These are phyloP conservation scores for Fusarium sp. DNA, from an alignment of 2,329 filamentous ascomycete species.

Conservation along the genomic window DNA sequence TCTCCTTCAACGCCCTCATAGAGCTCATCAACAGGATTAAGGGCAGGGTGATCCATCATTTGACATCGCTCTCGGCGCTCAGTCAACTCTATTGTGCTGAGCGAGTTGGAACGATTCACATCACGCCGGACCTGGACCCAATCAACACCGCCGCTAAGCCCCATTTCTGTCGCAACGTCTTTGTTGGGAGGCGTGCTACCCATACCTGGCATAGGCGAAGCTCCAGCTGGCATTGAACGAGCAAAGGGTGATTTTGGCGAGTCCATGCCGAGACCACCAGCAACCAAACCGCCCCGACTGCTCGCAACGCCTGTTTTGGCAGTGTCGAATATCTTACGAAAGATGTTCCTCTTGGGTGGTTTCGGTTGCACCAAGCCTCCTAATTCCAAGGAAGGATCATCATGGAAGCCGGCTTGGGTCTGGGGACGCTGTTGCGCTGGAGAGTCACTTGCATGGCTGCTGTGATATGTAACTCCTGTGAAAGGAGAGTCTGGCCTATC, in stretches of 20 bases:
- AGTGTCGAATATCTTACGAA: conserved; percentile 94
- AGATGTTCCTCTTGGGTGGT: conserved; percentile 86
- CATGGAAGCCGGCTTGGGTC: conserved; percentile 74
- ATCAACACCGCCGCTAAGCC: conserved; percentile 73
- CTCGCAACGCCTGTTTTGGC: conserved; percentile 94
- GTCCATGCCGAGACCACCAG: conserved; percentile 58
- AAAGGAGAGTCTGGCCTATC: conserved; percentile 73
- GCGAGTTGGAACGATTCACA: conserved; percentile 92
- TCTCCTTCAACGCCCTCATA: conserved; percentile 88
- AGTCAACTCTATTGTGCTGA: conserved; percentile 86
- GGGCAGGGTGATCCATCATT: conserved; percentile 90
- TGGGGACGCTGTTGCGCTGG: conserved; percentile 66
- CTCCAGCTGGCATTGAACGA: conserved; percentile 55
- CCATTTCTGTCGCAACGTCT: conserved; percentile 76
- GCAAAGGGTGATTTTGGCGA: conserved; percentile 57
- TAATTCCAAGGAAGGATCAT: conserved; percentile 75
- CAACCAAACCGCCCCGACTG: conserved; percentile 85
- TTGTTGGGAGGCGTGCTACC: conserved; percentile 54
- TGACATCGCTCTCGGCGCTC: conserved; percentile 91
- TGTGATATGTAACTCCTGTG: conserved; percentile 89
- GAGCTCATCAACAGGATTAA: conserved; percentile 90
- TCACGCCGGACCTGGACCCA: conserved; percentile 99
- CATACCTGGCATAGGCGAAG: conserved; percentile 58
- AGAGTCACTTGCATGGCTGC: conserved; percentile 78
- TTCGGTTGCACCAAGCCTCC: conserved; percentile 84